phyloP scores from a whole-genome alignment of 2,329 filamentous ascomycete genomes.

The Botryosphaeria dothidea region DNA sequence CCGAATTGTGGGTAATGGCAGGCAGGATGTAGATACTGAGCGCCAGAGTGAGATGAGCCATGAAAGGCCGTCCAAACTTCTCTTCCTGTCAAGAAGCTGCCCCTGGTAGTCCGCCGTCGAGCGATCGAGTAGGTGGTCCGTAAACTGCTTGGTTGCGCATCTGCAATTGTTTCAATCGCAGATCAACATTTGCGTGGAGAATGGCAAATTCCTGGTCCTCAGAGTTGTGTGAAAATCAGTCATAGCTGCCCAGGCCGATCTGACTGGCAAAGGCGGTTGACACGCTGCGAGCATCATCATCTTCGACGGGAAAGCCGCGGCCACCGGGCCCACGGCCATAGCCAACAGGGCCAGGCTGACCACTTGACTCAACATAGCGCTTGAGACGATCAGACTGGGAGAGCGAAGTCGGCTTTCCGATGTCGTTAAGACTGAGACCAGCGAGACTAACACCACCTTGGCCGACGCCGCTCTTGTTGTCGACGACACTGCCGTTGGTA shows the following conservation, averaged over 20 bases:
- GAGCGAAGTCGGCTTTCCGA: constrained; percentile 70
- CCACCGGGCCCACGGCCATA: constrained; percentile 38
- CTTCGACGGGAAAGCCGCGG: constrained; percentile 56
- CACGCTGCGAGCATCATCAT: constrained; percentile 94
- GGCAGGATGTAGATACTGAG: constrained; percentile 7
- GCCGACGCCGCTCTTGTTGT: constrained; percentile 67
- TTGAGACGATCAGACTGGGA: constrained; percentile 90
- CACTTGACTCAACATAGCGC: constrained; percentile 87
- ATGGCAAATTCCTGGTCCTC: neutral
- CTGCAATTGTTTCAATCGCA: neutral
- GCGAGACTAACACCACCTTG: constrained; percentile 88
- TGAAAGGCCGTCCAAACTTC: neutral
- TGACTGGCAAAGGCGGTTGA: constrained; percentile 97
- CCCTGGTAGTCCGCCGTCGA: neutral
- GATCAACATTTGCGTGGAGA: neutral
- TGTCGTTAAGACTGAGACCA: constrained; percentile 73
- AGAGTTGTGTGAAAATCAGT: constrained; percentile 46
- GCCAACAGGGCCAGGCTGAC: constrained; percentile 51
- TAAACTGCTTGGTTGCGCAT: constrained; percentile 3
- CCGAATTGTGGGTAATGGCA: neutral
- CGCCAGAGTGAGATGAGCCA: neutral
- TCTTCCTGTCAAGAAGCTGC: constrained; percentile 6
- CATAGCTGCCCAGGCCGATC: constrained; percentile 66
- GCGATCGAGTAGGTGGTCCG: neutral
- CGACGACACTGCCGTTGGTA: constrained; percentile 74